These are phyloP conservation scores for Pyrenopolyporus hunteri DNA, from an alignment of 495 filamentous ascomycete species.

Conservation along the genomic window DNA sequence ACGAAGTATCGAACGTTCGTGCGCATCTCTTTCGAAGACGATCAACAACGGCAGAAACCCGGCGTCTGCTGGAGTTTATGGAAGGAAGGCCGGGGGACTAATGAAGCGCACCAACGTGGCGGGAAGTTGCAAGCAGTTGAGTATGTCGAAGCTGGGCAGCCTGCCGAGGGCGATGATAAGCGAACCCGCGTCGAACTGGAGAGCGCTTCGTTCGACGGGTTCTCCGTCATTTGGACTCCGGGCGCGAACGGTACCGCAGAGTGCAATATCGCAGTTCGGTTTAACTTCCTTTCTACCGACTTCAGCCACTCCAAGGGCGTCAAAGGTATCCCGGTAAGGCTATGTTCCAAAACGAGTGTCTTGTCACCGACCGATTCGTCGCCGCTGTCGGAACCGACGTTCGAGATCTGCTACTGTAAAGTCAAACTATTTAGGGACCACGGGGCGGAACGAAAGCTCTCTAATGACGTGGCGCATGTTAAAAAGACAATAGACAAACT, in stretches of 20 bases:
- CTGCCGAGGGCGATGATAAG: conserved; percentile 70
- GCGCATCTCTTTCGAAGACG: conserved; percentile 92
- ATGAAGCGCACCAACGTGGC: conserved; percentile 85
- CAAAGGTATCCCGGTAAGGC: conserved; percentile 89
- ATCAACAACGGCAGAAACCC: conserved; percentile 82
- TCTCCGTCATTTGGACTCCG: conserved; percentile 86
- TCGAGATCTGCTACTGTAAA: conserved; percentile 90
- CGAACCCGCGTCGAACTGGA: conserved; percentile 80
- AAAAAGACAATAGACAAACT: conserved; percentile 95
- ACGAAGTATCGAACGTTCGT: conserved; percentile 83
- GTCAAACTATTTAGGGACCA: conserved; percentile 97
- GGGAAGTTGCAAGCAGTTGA: conserved; percentile 92
- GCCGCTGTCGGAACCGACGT: conserved; percentile 43
- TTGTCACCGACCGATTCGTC: conserved; percentile 56
- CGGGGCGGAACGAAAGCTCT: conserved; percentile 91
- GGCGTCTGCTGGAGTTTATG: conserved; percentile 90
- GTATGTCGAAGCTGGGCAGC: conserved; percentile 80
- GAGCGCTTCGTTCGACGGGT: conserved; percentile 85
- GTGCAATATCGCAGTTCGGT: conserved; percentile 84
- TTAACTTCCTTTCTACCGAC: conserved; percentile 97
- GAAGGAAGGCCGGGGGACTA: conserved; percentile 91
- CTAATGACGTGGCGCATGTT: conserved; percentile 91
- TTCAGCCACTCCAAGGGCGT: conserved; percentile 99
- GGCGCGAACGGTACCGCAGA: conserved; percentile 66
- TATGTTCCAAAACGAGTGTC: conserved; percentile 87